Conservation (phyloP, 495 filamentous ascomycete species). For the Gamarada debralockiae region DNA sequence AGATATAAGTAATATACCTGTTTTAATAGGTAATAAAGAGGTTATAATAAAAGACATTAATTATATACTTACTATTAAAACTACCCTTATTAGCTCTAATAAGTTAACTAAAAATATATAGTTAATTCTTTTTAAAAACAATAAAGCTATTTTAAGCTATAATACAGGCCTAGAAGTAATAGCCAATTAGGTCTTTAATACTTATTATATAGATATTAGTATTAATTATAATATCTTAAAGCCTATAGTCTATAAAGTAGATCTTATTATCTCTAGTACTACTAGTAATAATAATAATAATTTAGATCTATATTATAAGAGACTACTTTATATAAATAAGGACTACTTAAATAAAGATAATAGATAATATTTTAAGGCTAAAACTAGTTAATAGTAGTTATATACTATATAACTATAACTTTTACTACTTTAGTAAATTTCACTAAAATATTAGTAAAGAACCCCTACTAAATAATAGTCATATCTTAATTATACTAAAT, state of each 20-base stretch:
- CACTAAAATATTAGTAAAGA: conserved; percentile 6
- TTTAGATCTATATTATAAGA: conserved; percentile 10
- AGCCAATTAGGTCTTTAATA: conserved; percentile 5
- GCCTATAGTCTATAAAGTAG: conserved; percentile 1
- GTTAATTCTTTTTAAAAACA: conserved; percentile 3
- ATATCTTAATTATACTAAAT: conserved; percentile 1
- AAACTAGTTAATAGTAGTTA: not conserved
- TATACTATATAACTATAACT: conserved; percentile 2
- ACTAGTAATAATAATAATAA: conserved; percentile 1
- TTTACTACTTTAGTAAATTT: not conserved
- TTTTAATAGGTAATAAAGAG: conserved; percentile 7
- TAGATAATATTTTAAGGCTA: not conserved
- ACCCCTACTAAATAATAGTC: conserved; percentile 2
- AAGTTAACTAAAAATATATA: conserved; percentile 7
- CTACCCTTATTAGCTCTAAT: conserved; percentile 11
- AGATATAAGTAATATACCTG: conserved; percentile 9
- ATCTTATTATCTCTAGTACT: not conserved
- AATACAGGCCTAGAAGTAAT: conserved; percentile 5
- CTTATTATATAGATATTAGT: conserved; percentile 9
- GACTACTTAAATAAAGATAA: conserved; percentile 12
- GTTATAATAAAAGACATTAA: conserved; percentile 11
- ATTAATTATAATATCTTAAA: conserved; percentile 1
- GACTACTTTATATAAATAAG: conserved; percentile 10
- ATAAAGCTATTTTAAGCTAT: conserved; percentile 2
- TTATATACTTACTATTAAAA: conserved; percentile 7